Base-by-base conservation (phyloP, 2,329 filamentous ascomycete species). In the Epichloe coenophiala region DNA sequence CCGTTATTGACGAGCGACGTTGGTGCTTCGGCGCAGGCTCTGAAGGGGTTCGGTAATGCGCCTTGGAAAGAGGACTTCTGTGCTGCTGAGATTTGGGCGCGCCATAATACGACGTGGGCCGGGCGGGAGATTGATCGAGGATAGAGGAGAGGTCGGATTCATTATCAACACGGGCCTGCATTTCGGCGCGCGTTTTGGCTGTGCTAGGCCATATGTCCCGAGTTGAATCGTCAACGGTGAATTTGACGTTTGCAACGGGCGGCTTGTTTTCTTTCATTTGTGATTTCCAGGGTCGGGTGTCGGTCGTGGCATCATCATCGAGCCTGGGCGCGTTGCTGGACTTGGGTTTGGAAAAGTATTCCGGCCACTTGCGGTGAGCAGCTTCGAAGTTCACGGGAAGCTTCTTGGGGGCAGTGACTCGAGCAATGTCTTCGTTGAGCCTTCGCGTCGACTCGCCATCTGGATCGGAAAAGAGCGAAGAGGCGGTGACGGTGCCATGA, bases 401-500 rank as follows among this genome's bases (percentile, higher is more conserved):
- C 57, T 69, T 70, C 42, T 63, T 62, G 11, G 65, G 60, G 5
- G 66, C 65, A 13, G 68, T 70, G 43, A 72, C 61, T 37, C 70
- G 64, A 49, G 70, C 70, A 54, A 74, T 71, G 39, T 75, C 69
- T 48, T 75, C 70, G 57, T 74, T 71, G 40, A 76, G 65, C 51
- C 66, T 68, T 51, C 73, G 72, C 40, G 75, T 77, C 33, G 74
- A 76, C 60, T 78, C 76, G 61, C 70, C 73, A 53, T 77, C 74
- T 38, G 71, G 73, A 51, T 72, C 71, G 51, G 74, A 71, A 53
- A 76, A 75, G 57, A 78, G 65, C 41, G 75, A 73, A 38, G 75
- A 76, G 48, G 71, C 60, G 44, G 75, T 78, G 55, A 78, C 69
- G 54, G 75, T 77, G 60, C 76, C 75, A 63, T 78, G 75, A 48